phyloP scores from a whole-genome alignment of 2,329 filamentous ascomycete genomes.

The Colletotrichum sp. region DNA sequence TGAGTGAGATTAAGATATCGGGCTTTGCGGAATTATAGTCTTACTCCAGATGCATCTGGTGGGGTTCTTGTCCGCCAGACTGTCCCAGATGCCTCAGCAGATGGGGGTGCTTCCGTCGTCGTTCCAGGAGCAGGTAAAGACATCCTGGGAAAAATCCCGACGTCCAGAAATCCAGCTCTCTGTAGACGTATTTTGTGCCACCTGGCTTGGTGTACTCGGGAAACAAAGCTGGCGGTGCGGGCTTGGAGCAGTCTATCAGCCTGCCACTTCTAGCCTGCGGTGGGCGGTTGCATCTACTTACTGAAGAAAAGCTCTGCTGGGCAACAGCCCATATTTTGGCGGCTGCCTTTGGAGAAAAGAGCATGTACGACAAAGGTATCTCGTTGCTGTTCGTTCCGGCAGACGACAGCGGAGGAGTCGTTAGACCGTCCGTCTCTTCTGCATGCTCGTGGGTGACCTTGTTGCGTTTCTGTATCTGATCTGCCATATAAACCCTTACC shows the following conservation, averaged over 20 bases:
- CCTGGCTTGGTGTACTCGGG: conserved; percentile 43
- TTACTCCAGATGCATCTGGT: conserved; percentile 29
- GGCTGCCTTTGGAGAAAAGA: not conserved
- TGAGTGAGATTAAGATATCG: not conserved
- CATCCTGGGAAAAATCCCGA: conserved; percentile 52
- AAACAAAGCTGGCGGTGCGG: conserved; percentile 26
- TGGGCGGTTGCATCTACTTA: not conserved
- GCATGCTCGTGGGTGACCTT: not conserved
- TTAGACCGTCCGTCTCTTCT: not conserved
- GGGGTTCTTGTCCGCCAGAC: conserved; percentile 13
- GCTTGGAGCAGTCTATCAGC: not conserved
- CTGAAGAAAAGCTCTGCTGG: conserved; percentile 7
- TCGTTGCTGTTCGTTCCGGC: not conserved
- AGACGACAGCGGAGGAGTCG: not conserved
- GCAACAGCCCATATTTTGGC: conserved; percentile 20
- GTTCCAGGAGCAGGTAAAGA: conserved; percentile 43
- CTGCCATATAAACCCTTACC: too few relatives aligned
- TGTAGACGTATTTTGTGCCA: conserved; percentile 39
- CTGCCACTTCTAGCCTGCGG: not conserved
- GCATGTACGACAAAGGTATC: not conserved
- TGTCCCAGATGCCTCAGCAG: not conserved
- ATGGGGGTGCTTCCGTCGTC: conserved; percentile 29
- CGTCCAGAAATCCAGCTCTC: conserved; percentile 48
- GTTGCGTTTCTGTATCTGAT: not conserved
- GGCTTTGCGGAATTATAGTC: not conserved